phyloP scores from a whole-genome alignment of 2,329 filamentous ascomycete species.

The Septoria linicola region DNA sequence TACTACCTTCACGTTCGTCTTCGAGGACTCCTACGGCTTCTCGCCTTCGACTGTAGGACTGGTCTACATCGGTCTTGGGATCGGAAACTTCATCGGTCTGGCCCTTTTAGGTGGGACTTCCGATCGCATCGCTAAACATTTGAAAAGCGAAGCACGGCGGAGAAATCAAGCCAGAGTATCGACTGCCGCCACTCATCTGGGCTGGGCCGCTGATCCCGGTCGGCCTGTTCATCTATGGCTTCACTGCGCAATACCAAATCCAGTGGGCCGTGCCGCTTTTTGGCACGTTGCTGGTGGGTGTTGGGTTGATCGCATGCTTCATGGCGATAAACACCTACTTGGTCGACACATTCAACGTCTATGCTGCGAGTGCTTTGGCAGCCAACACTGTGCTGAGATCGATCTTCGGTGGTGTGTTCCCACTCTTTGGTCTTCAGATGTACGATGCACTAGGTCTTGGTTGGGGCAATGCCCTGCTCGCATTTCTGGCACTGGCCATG shows the following conservation, averaged over 20 bases:
- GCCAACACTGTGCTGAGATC: slow-evolving; percentile 61
- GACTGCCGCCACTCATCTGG: slow-evolving; percentile 24
- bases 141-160: slow-evolving; percentile 15
- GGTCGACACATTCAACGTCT: slow-evolving; percentile 59
- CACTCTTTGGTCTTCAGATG: slow-evolving; percentile 58
- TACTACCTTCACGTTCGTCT: slow-evolving; percentile 29
- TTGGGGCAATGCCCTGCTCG: slow-evolving; percentile 59
- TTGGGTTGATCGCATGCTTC: slow-evolving; percentile 32
- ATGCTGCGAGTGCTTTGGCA: slow-evolving; percentile 64
- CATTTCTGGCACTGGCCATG: slow-evolving; percentile 50
- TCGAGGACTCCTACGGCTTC: slow-evolving; percentile 28
- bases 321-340: slow-evolving; percentile 55
- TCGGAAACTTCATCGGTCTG: slow-evolving; percentile 26
- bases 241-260: slow-evolving; percentile 23
- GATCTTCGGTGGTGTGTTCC: slow-evolving; percentile 58
- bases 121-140: slow-evolving; percentile 20
- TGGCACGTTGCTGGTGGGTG: slow-evolving; percentile 31
- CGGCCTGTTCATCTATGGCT: slow-evolving; percentile 29
- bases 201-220: slow-evolving; percentile 23
- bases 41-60: slow-evolving; percentile 26
- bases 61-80: slow-evolving; percentile 28
- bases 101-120: slow-evolving; percentile 16
- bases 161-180: slow-evolving; percentile 24
- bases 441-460: slow-evolving; percentile 59
- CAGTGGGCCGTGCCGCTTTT: slow-evolving; percentile 31